Evolutionary conservation across 139 green algal genomes (phyloP).

Genomic region (Auxenochlorella pyrenoidosa): DNA sequence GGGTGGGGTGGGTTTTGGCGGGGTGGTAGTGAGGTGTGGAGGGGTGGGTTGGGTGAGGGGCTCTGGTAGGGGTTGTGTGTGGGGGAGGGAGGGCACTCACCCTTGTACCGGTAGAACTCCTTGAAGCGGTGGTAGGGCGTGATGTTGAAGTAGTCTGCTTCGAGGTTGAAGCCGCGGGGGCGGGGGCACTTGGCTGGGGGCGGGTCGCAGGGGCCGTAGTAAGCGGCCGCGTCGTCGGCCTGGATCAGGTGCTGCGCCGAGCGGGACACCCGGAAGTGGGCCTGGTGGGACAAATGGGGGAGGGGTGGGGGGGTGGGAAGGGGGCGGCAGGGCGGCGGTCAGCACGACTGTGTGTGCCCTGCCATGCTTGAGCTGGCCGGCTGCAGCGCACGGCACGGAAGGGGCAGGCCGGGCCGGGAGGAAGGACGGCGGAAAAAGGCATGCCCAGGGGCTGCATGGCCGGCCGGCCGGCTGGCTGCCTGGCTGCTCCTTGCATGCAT

Average conservation of each 20-base stretch:
- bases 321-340: not conserved
- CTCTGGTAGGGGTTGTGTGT: not conserved
- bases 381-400: no score
- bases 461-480: no score
- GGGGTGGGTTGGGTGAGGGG: not conserved
- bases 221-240: slow-evolving; percentile 39
- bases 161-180: slow-evolving; percentile 25
- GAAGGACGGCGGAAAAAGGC: not conserved
- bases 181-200: not conserved
- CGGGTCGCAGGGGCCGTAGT: slow-evolving; percentile 42
- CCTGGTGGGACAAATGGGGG: not conserved
- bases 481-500: not conserved
- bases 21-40: no score
- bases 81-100: not conserved
- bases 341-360: not conserved
- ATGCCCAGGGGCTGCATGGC: not conserved
- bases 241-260: slow-evolving; percentile 45
- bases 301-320: not conserved
- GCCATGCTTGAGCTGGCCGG: not conserved
- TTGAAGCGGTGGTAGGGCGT: slow-evolving; percentile 45
- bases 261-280: slow-evolving; percentile 42
- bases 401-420: no score
- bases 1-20: no score
- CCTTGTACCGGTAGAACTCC: slow-evolving; percentile 34
- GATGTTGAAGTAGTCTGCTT: slow-evolving; percentile 35